Evolutionary conservation across 805 yeast genomes (phyloP).

Genomic region (Suhomyces kilbournensis): DNA sequence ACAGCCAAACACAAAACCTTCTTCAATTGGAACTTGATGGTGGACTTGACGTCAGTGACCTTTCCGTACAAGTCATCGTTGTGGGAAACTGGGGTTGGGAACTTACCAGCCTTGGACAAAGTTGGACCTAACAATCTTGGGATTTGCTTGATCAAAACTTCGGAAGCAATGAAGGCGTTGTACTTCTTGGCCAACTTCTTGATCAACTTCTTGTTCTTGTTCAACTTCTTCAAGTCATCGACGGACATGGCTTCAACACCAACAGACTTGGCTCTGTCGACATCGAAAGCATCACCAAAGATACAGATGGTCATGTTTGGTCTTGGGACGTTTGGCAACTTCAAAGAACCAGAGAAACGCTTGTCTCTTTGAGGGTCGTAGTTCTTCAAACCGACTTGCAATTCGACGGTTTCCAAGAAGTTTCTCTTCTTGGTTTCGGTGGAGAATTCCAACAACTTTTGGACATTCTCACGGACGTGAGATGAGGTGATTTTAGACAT

Average conservation of each 20-base stretch:
- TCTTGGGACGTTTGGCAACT: conserved; percentile 98
- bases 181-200: conserved; percentile 99
- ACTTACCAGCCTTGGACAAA: conserved; percentile 99
- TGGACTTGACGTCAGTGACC: conserved; percentile 96
- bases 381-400: conserved; percentile 99
- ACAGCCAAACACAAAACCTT: conserved; percentile 99
- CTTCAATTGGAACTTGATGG: conserved; percentile 99
- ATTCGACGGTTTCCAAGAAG: conserved; percentile 99
- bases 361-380: conserved; percentile 99
- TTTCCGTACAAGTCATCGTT: conserved; percentile 94
- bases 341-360: conserved; percentile 99
- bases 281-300: conserved; percentile 99
- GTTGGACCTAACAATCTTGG: conserved; percentile 99
- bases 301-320: conserved; percentile 99
- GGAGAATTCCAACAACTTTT: conserved; percentile 85
- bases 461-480: conserved; percentile 96
- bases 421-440: conserved; percentile 98
- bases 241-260: conserved; percentile 99
- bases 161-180: conserved; percentile 99
- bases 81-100: conserved; percentile 99
- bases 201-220: conserved; percentile 99
- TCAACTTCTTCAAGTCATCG: conserved; percentile 98
- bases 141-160: conserved; percentile 98
- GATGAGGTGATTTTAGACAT: conserved; percentile 90
- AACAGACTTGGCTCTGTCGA: conserved; percentile 99